These are phyloP conservation scores for Claviceps monticola DNA, from an alignment of 2,329 filamentous ascomycete genomes.

Conservation along the genomic window DNA sequence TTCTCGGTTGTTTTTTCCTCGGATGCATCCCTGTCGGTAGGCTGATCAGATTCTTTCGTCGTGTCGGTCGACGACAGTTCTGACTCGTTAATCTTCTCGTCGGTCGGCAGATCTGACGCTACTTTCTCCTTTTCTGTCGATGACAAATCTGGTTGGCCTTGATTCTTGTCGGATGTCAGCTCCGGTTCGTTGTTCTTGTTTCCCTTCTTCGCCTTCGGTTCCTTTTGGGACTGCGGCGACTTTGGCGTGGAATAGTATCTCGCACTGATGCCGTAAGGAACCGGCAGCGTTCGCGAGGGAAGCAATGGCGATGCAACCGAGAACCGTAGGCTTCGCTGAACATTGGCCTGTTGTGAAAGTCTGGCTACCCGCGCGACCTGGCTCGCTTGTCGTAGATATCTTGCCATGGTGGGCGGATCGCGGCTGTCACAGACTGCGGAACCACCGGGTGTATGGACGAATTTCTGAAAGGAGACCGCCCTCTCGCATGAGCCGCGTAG, in stretches of 20 bases:
- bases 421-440: constrained; percentile 19
- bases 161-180: constrained; percentile 3
- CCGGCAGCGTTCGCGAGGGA: constrained; percentile 21
- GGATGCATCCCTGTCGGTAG: too few species aligned
- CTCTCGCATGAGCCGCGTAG: constrained; percentile 21
- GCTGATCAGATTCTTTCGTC: too few species aligned
- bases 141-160: not conserved
- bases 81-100: too few species aligned
- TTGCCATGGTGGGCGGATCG: constrained; percentile 40
- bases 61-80: too few species aligned
- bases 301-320: constrained; percentile 17
- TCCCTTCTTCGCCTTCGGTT: constrained; percentile 14
- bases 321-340: constrained; percentile 29
- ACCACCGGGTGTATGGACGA: constrained; percentile 18
- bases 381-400: constrained; percentile 51
- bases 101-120: too few species aligned
- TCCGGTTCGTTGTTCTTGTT: constrained; percentile 14
- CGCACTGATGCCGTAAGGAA: constrained; percentile 20
- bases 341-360: constrained; percentile 37
- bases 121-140: too few species aligned
- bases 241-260: constrained; percentile 25
- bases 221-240: constrained; percentile 24
- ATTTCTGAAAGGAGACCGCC: constrained; percentile 11
- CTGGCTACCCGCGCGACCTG: constrained; percentile 49
- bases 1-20: too few species aligned